Conservation (phyloP, 805 yeast genomes). For the Lipomyces kockii region DNA sequence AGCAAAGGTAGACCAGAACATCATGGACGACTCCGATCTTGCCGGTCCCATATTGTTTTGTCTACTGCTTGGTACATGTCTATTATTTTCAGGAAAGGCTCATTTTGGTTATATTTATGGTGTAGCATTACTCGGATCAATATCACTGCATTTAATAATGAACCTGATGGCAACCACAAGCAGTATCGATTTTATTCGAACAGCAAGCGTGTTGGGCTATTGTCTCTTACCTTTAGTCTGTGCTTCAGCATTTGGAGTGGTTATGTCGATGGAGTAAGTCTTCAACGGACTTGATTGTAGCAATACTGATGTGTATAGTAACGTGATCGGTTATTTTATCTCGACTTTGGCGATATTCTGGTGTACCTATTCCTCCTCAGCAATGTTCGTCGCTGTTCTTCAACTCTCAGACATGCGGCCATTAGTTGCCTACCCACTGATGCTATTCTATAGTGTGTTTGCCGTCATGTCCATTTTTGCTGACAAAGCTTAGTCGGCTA, state of each 20-base stretch:
- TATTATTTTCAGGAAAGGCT: constrained; percentile 84
- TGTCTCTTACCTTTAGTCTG: constrained; percentile 88
- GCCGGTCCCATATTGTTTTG: constrained; percentile 95
- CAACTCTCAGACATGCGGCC: constrained; percentile 84
- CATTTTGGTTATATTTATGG: constrained; percentile 98
- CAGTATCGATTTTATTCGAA: constrained; percentile 58
- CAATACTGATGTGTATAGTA: constrained; percentile 42
- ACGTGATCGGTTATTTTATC: constrained; percentile 69
- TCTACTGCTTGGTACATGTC: constrained; percentile 78
- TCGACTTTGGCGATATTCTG: constrained; percentile 74
- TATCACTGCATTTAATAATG: constrained; percentile 80
- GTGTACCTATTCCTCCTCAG: constrained; percentile 94
- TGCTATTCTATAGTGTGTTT: constrained; percentile 89
- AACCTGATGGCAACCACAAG: constrained; percentile 72
- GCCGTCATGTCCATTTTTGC: constrained; percentile 94
- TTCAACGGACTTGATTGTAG: neutral
- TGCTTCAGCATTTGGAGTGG: constrained; percentile 71
- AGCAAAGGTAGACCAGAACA: constrained; percentile 67
- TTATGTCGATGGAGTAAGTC: constrained; percentile 61
- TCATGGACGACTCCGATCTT: constrained; percentile 84
- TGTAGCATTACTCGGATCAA: constrained; percentile 88
- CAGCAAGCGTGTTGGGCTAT: constrained; percentile 92
- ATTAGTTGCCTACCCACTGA: constrained; percentile 89
- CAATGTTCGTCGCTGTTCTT: constrained; percentile 84
- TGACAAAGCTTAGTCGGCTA: constrained; percentile 38